These are phyloP conservation scores for Irpex rosettiformis DNA, from an alignment of 1,284 basidiomycete genomes.

Conservation along the genomic window DNA sequence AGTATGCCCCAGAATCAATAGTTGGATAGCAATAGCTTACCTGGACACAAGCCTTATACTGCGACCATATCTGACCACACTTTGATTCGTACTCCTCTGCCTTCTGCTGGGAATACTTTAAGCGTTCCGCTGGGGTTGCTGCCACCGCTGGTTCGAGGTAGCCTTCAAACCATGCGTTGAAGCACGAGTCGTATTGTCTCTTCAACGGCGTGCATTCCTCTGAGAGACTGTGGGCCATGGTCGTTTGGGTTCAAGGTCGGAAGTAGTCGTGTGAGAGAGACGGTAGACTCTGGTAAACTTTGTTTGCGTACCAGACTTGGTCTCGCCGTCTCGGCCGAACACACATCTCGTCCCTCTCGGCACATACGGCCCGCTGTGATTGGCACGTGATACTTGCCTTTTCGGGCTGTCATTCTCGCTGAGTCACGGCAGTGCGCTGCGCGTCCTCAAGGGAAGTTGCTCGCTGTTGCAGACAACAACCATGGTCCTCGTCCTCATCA, in stretches of 20 bases:
- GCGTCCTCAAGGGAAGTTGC: neutral
- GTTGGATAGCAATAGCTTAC: slow-evolving; percentile 34
- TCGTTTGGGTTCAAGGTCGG: slow-evolving; percentile 3
- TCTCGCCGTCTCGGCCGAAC: neutral
- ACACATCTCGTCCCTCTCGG: neutral
- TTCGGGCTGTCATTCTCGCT: neutral
- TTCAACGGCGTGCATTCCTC: slow-evolving; percentile 88
- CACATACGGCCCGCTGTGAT: neutral
- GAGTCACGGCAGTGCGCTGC: slow-evolving; percentile 1
- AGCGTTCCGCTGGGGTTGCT: slow-evolving; percentile 38
- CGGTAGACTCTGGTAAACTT: neutral
- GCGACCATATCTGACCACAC: slow-evolving; percentile 79
- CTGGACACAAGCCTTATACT: slow-evolving; percentile 80
- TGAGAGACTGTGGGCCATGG: slow-evolving; percentile 72
- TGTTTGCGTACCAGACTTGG: neutral
- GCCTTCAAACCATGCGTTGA: slow-evolving; percentile 95
- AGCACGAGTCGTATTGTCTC: slow-evolving; percentile 88
- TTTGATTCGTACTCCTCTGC: slow-evolving; percentile 80
- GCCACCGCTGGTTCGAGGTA: slow-evolving; percentile 80
- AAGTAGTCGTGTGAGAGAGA: neutral
- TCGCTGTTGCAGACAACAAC: slow-evolving; percentile 9
- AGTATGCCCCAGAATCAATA: neutral
- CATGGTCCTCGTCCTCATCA: slow-evolving; percentile 88
- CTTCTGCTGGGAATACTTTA: slow-evolving; percentile 48
- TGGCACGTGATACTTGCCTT: neutral